Conservation (phyloP, 805 yeast genomes). For the Teunomyces tritomae region DNA sequence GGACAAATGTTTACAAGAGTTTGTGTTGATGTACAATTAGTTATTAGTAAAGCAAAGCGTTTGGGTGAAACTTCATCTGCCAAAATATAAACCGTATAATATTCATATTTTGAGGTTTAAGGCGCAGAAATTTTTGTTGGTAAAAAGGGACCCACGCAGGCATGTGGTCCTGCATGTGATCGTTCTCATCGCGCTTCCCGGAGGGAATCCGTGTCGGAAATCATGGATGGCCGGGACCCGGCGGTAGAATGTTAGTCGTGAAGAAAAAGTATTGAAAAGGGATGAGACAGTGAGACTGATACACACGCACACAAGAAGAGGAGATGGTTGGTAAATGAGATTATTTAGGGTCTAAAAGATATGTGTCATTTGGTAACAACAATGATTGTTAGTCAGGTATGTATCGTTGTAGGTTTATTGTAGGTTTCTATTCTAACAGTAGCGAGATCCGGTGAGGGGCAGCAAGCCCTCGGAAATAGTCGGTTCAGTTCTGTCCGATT, state of each 20-base stretch:
- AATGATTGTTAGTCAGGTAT: neutral
- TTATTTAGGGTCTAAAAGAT: no score
- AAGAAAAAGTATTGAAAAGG: neutral
- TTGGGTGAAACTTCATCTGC: no score
- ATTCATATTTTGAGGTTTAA: no score
- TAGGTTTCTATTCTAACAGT: neutral
- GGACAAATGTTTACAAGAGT: no score
- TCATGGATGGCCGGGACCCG: neutral
- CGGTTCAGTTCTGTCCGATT: conserved; percentile 4
- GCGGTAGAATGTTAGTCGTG: neutral
- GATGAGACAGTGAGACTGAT: neutral
- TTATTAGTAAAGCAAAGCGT: no score
- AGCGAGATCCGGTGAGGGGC: conserved; percentile 2
- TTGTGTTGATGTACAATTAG: no score
- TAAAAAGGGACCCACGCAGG: no score
- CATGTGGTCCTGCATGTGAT: neutral
- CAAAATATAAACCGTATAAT: no score
- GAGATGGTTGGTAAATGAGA: no score
- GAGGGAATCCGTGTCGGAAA: conserved; percentile 4
- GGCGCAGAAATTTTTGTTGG: no score
- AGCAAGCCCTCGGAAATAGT: conserved; percentile 3
- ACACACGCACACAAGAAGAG: neutral
- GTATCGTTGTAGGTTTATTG: neutral
- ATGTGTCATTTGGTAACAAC: no score
- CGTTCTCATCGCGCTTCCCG: conserved; percentile 1